Conservation (phyloP, 306 rosid species). For the Lablab purpureus region DNA sequence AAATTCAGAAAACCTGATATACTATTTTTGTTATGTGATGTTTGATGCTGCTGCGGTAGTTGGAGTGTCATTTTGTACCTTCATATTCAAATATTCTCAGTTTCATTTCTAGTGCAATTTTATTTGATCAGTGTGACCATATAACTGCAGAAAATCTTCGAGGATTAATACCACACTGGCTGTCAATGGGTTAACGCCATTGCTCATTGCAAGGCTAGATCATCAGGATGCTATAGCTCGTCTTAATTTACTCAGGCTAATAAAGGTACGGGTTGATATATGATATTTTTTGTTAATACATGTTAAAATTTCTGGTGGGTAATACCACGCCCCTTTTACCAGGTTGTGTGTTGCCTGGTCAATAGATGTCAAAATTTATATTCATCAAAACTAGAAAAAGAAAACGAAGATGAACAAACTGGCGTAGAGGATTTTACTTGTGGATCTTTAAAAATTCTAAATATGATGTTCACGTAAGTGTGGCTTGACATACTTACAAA, state of each 20-base stretch:
- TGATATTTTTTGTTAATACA: conserved; percentile 21
- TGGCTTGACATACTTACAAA: neutral
- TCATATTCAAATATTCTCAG: neutral
- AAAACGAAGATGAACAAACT: conserved; percentile 1
- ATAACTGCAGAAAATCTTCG: conserved; percentile 84
- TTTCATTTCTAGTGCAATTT: conserved; percentile 31
- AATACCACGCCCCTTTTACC: conserved; percentile 25
- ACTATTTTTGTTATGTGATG: neutral
- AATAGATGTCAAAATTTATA: neutral
- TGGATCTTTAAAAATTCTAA: neutral
- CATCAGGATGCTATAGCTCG: conserved; percentile 99
- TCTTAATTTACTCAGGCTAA: conserved; percentile 94
- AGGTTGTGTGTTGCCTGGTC: neutral
- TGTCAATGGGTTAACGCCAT: conserved; percentile 93
- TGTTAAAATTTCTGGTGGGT: conserved; percentile 27
- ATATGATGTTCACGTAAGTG: neutral
- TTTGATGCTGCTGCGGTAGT: neutral
- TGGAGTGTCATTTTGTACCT: conserved; percentile 10
- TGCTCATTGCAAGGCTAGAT: conserved; percentile 92
- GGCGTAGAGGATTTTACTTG: neutral
- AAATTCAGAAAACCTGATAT: neutral
- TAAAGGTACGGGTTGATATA: conserved; percentile 71
- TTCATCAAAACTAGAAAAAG: neutral
- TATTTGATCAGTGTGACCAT: conserved; percentile 15
- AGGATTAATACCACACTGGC: conserved; percentile 96